phyloP scores from a whole-genome alignment of 768 basidiomycete species.

The Mycena venus region DNA sequence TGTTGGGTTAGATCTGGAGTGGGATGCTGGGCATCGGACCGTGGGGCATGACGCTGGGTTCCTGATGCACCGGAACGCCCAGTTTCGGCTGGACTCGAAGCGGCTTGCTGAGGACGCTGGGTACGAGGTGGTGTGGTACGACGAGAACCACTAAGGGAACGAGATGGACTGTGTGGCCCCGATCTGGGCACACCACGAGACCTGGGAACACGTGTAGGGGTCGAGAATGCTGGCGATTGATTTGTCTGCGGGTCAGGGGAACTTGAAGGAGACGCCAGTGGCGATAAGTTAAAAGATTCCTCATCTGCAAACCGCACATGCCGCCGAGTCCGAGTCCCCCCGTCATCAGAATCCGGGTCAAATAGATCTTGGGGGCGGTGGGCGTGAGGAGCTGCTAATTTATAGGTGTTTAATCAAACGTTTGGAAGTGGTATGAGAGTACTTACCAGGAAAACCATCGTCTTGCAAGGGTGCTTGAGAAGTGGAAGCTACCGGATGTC shows the following conservation, averaged over 20 bases:
- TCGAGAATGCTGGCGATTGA: neutral
- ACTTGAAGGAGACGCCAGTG: neutral
- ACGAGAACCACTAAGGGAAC: neutral
- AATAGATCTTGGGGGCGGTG: neutral
- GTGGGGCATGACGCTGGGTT: neutral
- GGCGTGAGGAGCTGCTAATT: neutral
- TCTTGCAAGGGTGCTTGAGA: neutral
- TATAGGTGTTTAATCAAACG: neutral
- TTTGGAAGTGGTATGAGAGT: neutral
- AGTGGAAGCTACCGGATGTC: neutral
- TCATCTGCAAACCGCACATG: neutral
- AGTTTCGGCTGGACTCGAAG: neutral
- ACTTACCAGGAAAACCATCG: neutral
- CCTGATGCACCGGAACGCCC: neutral
- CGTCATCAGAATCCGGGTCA: neutral
- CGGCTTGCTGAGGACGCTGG: neutral
- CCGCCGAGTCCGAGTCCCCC: neutral
- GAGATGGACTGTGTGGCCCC: neutral
- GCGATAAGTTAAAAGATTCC: neutral
- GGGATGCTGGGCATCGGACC: neutral
- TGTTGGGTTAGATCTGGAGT: neutral
- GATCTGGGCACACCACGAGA: neutral
- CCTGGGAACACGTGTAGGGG: neutral
- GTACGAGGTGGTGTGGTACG: neutral
- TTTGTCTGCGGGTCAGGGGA: neutral